Evolutionary conservation across 305 asterid species (phyloP).

Genomic region (Ilex paraguariensis): DNA sequence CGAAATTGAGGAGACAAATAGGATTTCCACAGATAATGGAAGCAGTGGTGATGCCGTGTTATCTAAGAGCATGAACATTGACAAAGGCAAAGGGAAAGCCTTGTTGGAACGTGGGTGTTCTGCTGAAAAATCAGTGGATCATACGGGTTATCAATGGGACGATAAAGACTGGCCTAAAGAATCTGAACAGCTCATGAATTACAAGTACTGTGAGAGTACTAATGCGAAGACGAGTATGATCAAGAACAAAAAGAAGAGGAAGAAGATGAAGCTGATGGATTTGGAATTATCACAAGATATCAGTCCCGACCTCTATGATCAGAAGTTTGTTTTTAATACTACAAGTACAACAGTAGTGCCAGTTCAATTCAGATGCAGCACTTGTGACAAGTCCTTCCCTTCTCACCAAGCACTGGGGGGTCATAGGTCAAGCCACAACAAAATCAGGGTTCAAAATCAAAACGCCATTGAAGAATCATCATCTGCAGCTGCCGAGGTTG

Average conservation of each 20-base stretch:
- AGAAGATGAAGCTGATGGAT: slow-evolving; percentile 30
- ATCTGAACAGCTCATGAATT: background rate
- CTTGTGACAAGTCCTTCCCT: slow-evolving; percentile 33
- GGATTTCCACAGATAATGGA: background rate
- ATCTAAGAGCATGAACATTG: no score
- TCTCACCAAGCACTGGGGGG: slow-evolving; percentile 57
- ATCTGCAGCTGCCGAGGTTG: slow-evolving; percentile 6
- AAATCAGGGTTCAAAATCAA: slow-evolving; percentile 16
- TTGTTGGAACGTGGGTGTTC: background rate
- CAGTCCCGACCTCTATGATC: background rate
- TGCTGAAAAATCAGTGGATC: background rate
- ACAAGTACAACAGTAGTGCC: background rate
- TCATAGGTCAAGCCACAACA: slow-evolving; percentile 49
- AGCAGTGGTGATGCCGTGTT: no score
- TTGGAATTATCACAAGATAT: slow-evolving; percentile 17
- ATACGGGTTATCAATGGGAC: background rate
- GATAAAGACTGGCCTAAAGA: background rate
- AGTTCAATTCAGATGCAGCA: slow-evolving; percentile 26
- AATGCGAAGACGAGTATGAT: background rate
- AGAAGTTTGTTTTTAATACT: background rate
- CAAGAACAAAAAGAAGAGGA: slow-evolving; percentile 33
- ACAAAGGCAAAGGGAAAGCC: no score
- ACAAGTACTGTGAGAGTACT: background rate
- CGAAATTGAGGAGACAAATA: background rate
- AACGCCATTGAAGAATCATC: slow-evolving; percentile 15